Percentiles rank a stretch among this genome's conserved stretches.
phyloP scores from a whole-genome alignment of 164 flowering plant species.

The Tetrastigma voinierianum region DNA sequence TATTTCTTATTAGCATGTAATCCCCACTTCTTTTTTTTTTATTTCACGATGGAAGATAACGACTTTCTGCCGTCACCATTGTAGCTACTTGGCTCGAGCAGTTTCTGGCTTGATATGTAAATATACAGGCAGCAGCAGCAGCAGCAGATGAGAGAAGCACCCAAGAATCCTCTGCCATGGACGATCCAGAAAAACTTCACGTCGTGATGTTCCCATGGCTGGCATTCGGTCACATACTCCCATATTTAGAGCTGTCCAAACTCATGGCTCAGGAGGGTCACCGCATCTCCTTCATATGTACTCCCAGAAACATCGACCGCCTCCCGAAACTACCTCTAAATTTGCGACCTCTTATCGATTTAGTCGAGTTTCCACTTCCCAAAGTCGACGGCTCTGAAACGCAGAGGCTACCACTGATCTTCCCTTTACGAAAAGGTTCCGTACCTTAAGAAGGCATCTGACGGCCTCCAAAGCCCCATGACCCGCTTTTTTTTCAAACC shows the following conservation, averaged over 20 bases:
- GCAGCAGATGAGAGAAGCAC: too few relatives aligned
- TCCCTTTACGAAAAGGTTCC: conserved; percentile 14
- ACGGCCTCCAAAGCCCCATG: conserved; percentile 14
- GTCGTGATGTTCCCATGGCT: conserved; percentile 38
- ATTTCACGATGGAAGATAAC: too few relatives aligned
- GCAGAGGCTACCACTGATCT: conserved; percentile 35
- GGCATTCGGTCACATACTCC: conserved; percentile 45
- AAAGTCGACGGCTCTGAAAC: not conserved
- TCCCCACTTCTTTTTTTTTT: too few relatives aligned
- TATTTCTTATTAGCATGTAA: too few relatives aligned
- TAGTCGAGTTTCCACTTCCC: conserved; percentile 21
- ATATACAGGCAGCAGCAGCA: too few relatives aligned
- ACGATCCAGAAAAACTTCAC: conserved; percentile 9
- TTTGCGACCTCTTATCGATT: conserved; percentile 8
- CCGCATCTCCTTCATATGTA: conserved; percentile 29
- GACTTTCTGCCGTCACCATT: too few relatives aligned
- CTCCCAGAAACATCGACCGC: conserved; percentile 27
- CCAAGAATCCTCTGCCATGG: too few relatives aligned
- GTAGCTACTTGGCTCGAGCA: too few relatives aligned
- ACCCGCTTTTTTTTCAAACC: conserved; percentile 1
- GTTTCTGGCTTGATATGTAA: too few relatives aligned
- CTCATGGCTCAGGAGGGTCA: conserved; percentile 40
- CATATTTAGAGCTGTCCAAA: conserved; percentile 39
- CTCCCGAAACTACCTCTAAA: conserved; percentile 22
- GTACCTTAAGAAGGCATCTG: conserved; percentile 25